These are phyloP conservation scores for Adiantum capillusveneris DNA, from an alignment of 75 land plant genomes.

Conservation along the genomic window DNA sequence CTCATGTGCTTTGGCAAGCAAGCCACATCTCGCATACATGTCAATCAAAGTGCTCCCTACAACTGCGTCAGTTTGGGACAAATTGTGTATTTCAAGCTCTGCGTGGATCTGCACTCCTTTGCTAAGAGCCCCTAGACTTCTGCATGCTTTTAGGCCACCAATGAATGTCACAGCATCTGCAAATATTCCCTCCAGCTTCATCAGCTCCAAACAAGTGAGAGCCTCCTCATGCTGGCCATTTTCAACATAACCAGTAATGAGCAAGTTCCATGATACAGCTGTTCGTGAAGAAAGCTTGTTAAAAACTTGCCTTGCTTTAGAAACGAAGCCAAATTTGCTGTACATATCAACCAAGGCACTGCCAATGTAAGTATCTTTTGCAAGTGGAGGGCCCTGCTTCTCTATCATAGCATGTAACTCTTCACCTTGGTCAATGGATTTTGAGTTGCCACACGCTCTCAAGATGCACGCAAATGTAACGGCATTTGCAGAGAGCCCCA, in stretches of 20 bases:
- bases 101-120: conserved; percentile 30
- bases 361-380: conserved; percentile 6
- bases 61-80: conserved; percentile 4
- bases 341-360: conserved; percentile 12
- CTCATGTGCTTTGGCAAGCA: conserved; percentile 12
- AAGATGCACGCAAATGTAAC: conserved; percentile 21
- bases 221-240: conserved; percentile 1
- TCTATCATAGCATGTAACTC: conserved; percentile 6
- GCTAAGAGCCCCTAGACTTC: conserved; percentile 6
- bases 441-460: conserved; percentile 17
- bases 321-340: conserved; percentile 13
- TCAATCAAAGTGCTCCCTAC: conserved; percentile 30
- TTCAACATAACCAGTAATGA: conserved; percentile 18
- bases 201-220: conserved; percentile 9
- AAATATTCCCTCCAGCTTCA: conserved; percentile 12
- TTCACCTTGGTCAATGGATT: conserved; percentile 5
- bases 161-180: conserved; percentile 18
- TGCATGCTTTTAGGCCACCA: conserved; percentile 30
- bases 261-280: conserved; percentile 38
- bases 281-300: conserved; percentile 21
- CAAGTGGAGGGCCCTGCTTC: conserved; percentile 5
- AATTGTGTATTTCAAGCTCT: conserved; percentile 11
- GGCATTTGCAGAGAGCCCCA: conserved; percentile 21
- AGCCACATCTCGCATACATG: conserved; percentile 35
- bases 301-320: conserved; percentile 25